A percentile compares a stretch with the other conserved stretches of the same genome.
Evolutionary conservation across 2,329 filamentous ascomycete genomes (phyloP).

Genomic region (Cladosporium sp.): DNA sequence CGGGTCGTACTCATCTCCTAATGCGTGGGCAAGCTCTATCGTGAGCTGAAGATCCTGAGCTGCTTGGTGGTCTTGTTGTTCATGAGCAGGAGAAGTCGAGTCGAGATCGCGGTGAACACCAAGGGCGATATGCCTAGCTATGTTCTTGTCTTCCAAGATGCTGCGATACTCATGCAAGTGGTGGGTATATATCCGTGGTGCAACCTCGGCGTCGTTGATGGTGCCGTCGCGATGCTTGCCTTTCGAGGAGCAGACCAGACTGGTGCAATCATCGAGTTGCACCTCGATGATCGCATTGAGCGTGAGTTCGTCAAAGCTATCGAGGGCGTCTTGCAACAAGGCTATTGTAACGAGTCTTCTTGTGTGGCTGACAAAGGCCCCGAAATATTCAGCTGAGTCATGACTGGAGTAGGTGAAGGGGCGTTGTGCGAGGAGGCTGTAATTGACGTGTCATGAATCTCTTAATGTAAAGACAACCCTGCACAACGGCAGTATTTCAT

Average conservation of each 20-base stretch:
- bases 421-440: too few relatives aligned
- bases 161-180: constrained; percentile 24
- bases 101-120: constrained; percentile 25
- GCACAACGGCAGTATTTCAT: too few relatives aligned
- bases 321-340: too few relatives aligned
- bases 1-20: not conserved
- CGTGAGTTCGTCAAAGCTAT: too few relatives aligned
- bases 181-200: constrained; percentile 31
- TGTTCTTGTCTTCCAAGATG: constrained; percentile 23
- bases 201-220: constrained; percentile 23
- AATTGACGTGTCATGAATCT: not conserved
- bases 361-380: too few relatives aligned
- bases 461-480: too few relatives aligned
- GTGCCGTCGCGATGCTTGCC: constrained; percentile 27
- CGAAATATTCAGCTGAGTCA: too few relatives aligned
- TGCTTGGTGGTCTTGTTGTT: constrained; percentile 26
- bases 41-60: too few relatives aligned
- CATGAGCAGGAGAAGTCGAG: constrained; percentile 20
- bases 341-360: too few relatives aligned
- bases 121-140: constrained; percentile 28
- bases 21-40: too few relatives aligned
- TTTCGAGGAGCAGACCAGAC: constrained; percentile 18
- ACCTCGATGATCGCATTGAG: constrained; percentile 18
- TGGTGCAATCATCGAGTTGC: constrained; percentile 22
- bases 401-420: too few relatives aligned